Base-by-base conservation (phyloP, 2,329 filamentous ascomycete species). In the Stachybotrys chlorohalonatus region DNA sequence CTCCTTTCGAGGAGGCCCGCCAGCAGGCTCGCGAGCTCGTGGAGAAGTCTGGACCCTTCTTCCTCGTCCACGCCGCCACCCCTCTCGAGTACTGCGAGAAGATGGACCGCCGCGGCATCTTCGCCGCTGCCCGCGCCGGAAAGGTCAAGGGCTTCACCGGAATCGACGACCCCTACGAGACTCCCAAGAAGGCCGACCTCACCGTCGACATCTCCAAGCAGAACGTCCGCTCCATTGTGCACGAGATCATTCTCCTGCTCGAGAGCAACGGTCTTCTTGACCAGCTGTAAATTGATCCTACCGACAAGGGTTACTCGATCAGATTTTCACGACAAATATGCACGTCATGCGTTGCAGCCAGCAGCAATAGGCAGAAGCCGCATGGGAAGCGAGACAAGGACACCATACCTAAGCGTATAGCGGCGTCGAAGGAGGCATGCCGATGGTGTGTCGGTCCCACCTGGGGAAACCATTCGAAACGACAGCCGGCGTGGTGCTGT, bases 101-200 rank as follows among this genome's bases (percentile, higher is more conserved):
- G 83, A 96, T 90, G 32, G 94, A 99, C 74, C 92, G 90, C 79
- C 82, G 87, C 58, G 94, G 94, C 57, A 86, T 96, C 68, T 99
- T 97, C 74, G 81, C 81, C 61, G 83, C 84, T 70, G 94, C 94
- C 47, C 83, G 94, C 59, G 81, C 79, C 17, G 94, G 94, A 56
- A 89, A 96, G 77, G 95, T 99, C 74, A 94, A 92, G 84, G 92
- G 92, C 60, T 99, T 99, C 82, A 99, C 94, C 7, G 94, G 94
- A 66, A 91, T 99, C 55, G 93, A 97, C 69, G 93, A 97, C 76
- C 92, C 94, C 51, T 99, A 99, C 69, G 94, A 99, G 84, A 69
- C 73, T 24, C 94, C 94, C 9, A 66, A 74, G 62, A 91, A 93
- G 75, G 83, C 92, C 36, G 85, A 97, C 70, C 78, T 99, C 60